Percentiles rank a stretch among this genome's conserved stretches.
Evolutionary conservation across 192 early-diverging fungal species (phyloP).

Genomic region (Glomus cerebriforme): DNA sequence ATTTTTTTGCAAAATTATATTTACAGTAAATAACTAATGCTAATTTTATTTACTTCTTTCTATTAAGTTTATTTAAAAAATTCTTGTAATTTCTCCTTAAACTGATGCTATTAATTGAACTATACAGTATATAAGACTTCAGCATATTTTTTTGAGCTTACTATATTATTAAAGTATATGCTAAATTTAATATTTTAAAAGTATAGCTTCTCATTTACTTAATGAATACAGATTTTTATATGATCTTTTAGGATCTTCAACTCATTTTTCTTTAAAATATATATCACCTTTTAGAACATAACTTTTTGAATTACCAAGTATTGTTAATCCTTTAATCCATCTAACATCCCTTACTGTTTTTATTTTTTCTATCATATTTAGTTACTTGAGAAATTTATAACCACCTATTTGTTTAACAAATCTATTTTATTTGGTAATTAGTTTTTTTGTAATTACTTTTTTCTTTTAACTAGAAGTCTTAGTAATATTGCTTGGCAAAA

Average conservation of each 20-base stretch:
- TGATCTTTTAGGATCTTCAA: conserved; percentile 8
- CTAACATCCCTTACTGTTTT: not conserved
- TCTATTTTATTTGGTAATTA: no score
- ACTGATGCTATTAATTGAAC: conserved; percentile 6
- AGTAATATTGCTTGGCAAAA: no score
- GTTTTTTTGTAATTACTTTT: no score
- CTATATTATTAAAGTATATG: conserved; percentile 11
- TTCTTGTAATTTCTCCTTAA: conserved; percentile 7
- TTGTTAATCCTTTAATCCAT: not conserved
- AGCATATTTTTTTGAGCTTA: not conserved
- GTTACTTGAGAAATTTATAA: not conserved
- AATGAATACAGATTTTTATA: not conserved
- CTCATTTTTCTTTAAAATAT: not conserved
- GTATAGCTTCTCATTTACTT: not conserved
- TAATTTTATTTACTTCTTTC: conserved; percentile 14
- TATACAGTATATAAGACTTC: conserved; percentile 18
- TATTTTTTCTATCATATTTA: no score
- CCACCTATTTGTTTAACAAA: not conserved
- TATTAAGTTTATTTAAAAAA: conserved; percentile 10
- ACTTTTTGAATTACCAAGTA: not conserved
- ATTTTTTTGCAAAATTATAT: not conserved
- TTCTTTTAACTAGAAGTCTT: no score
- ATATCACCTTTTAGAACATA: not conserved
- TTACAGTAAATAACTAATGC: conserved; percentile 8
- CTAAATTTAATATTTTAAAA: not conserved